Base-by-base conservation (phyloP, 768 basidiomycete species). In the Clavulina sp. region DNA sequence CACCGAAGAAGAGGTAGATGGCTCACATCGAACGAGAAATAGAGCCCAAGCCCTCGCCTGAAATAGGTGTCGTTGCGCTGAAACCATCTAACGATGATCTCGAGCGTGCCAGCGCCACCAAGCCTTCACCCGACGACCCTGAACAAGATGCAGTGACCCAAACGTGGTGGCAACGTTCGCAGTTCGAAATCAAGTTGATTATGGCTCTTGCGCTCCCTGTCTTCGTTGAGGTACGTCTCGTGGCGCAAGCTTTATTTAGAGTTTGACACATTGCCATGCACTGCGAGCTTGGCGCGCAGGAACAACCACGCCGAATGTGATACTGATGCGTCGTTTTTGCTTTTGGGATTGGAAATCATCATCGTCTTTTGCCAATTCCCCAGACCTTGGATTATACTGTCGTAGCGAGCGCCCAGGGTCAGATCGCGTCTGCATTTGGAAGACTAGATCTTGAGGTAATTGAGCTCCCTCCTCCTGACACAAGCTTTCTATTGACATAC, bases 381-480 rank as follows among this genome's bases (percentile, higher is more conserved):
- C 1, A 49, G 48, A 56, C 55, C 3, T 46, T 56, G 18, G 55
- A 56, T 30, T 55, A 26, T 43, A 47, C 51, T 70, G 73, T 74
- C 1, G 71, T 75, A 29, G 73, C 74, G 3, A 75, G 73, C 13
- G 71, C 74, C 2, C 73, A 75, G 52, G 61, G 69, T 29, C 68
- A 67, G 32, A 75, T 75, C 52, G 74, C 73, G 6, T 69, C 68
- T 1, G 43, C 55, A 0, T 69, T 68, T 59, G 58, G 62, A 51
- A 54, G 60, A 5, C 59, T 69, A 1, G 62, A 66, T 46, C 59
- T 68, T 4, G 66, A 46, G 43, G 43, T 46, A 24, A 26, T 38
- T 9, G 26, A 46, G 43, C 13, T 24, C 16, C 43, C 43, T 28
- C 26, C 9, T 46, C 26, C 43, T 46, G 9, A 16, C 43, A 46